phyloP scores from a whole-genome alignment of 192 early-diverging fungal genomes.

The Bifiguratus adelaidae region DNA sequence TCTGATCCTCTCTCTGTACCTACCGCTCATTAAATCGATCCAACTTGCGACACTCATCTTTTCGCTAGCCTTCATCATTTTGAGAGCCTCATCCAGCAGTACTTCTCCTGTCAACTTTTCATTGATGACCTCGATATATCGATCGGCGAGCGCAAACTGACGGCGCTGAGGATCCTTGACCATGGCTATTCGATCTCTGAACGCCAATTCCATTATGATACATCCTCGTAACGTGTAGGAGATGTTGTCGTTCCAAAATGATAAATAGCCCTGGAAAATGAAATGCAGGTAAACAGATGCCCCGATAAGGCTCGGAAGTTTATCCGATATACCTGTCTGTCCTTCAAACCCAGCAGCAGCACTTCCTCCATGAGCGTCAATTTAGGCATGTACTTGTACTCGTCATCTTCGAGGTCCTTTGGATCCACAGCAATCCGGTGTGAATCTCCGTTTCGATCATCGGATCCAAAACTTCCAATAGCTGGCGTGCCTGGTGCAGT shows the following conservation, averaged over 20 bases:
- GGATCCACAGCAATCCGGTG: conserved; percentile 38
- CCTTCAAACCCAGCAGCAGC: conserved; percentile 87
- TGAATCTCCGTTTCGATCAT: not conserved
- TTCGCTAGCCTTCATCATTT: conserved; percentile 81
- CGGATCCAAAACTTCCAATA: too few species aligned
- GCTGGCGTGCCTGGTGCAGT: not conserved
- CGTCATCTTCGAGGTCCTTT: conserved; percentile 40
- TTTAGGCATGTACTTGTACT: conserved; percentile 45
- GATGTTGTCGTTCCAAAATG: conserved; percentile 99
- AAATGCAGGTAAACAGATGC: not conserved
- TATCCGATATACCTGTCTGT: conserved; percentile 55
- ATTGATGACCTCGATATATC: conserved; percentile 76
- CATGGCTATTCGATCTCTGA: conserved; percentile 82
- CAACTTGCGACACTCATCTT: conserved; percentile 78
- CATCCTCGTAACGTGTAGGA: conserved; percentile 91
- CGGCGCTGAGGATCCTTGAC: conserved; percentile 75
- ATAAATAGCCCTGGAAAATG: conserved; percentile 76
- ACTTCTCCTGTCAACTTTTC: conserved; percentile 87
- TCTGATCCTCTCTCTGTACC: not conserved
- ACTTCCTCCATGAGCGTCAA: conserved; percentile 97
- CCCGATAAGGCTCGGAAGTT: not conserved
- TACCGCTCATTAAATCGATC: conserved; percentile 98
- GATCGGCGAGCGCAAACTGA: conserved; percentile 64
- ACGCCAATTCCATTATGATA: conserved; percentile 93
- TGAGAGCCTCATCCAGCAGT: conserved; percentile 88